Evolutionary conservation across 108 stramenopile species (phyloP).

Genomic region (Chaetoceros tenuissimus): DNA sequence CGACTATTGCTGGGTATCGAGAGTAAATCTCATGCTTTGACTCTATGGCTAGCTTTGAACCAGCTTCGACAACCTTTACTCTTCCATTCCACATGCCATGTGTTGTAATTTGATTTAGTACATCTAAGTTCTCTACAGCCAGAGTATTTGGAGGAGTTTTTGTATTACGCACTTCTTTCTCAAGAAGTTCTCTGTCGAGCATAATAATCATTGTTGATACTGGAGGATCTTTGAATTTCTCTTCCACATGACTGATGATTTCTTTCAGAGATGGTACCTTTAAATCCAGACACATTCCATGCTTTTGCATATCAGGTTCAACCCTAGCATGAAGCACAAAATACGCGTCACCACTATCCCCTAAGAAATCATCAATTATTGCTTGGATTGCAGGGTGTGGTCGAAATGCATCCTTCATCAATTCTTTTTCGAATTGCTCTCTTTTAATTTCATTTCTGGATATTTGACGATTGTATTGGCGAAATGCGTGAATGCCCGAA

Average conservation of each 20-base stretch:
- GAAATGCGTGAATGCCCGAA: neutral
- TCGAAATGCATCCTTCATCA: neutral
- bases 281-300: neutral
- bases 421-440: neutral
- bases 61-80: constrained; percentile 1
- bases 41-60: neutral
- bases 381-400: neutral
- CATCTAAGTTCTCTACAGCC: neutral
- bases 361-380: neutral
- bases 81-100: constrained; percentile 1
- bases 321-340: constrained; percentile 5
- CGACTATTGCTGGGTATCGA: neutral
- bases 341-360: neutral
- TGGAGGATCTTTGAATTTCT: constrained; percentile 3
- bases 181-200: neutral
- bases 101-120: neutral
- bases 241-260: neutral
- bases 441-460: neutral
- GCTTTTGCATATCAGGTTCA: constrained; percentile 12
- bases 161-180: neutral
- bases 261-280: constrained; percentile 3
- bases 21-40: constrained; percentile 1
- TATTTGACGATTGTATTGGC: neutral
- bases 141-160: neutral
- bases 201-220: constrained; percentile 11